Percentiles rank a stretch among this genome's conserved stretches.
phyloP scores from a whole-genome alignment of 768 basidiomycete species.

The Naganishia vaughanmartiniae region DNA sequence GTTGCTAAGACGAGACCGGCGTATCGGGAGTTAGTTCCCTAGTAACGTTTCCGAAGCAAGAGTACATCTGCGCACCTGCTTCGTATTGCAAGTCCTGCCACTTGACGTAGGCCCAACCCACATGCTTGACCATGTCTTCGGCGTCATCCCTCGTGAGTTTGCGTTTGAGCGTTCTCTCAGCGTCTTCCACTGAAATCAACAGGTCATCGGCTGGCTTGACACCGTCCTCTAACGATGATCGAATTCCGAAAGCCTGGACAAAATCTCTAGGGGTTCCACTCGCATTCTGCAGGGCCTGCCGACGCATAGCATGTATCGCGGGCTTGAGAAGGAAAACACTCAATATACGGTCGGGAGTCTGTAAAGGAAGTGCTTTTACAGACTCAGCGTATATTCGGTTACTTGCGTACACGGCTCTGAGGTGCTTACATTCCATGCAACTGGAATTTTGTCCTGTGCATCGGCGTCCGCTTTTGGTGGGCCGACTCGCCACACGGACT shows the following conservation, averaged over 20 bases:
- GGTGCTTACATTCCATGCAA: conserved; percentile 61
- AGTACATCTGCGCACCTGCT: conserved; percentile 62
- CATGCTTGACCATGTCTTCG: conserved; percentile 52
- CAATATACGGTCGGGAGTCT: conserved; percentile 84
- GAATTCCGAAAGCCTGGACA: background rate
- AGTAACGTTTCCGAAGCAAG: background rate
- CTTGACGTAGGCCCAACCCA: conserved; percentile 83
- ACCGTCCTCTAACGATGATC: conserved; percentile 55
- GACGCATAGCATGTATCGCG: conserved; percentile 44
- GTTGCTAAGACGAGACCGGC: conserved; percentile 61
- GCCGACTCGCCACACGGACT: conserved; percentile 45
- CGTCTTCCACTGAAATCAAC: conserved; percentile 64
- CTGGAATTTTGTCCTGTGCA: conserved; percentile 72
- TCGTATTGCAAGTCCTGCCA: conserved; percentile 94
- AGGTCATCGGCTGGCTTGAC: conserved; percentile 62
- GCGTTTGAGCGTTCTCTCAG: conserved; percentile 57
- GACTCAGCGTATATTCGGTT: background rate
- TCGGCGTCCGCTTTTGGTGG: conserved; percentile 60
- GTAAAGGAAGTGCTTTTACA: background rate
- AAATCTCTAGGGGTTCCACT: background rate
- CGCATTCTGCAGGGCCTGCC: conserved; percentile 37
- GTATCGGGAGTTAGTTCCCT: background rate
- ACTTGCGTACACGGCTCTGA: background rate
- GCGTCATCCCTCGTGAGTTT: conserved; percentile 59
- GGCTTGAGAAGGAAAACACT: conserved; percentile 69